phyloP scores from a whole-genome alignment of 768 basidiomycete species.

The Bullera alba region DNA sequence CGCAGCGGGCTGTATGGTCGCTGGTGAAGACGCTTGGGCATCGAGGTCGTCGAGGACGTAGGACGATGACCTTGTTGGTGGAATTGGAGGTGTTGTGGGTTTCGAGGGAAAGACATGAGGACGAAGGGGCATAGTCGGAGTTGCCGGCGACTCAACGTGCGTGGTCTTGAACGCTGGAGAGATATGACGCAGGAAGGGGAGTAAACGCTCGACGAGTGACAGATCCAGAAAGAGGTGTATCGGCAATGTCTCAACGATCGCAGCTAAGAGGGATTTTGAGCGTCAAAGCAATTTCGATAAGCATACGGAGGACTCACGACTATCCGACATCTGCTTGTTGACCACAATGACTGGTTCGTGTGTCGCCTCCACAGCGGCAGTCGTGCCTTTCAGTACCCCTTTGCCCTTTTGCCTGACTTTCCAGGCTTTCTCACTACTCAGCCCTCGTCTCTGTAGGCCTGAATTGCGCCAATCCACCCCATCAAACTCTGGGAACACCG shows the following conservation, averaged over 20 bases:
- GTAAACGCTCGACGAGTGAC: conserved; percentile 43
- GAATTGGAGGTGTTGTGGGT: not conserved
- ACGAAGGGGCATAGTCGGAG: not conserved
- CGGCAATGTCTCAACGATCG: conserved; percentile 47
- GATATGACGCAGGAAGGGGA: conserved; percentile 49
- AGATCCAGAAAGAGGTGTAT: conserved; percentile 74
- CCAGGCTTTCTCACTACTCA: conserved; percentile 37
- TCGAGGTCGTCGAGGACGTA: conserved; percentile 59
- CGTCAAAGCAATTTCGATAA: not conserved
- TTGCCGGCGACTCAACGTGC: not conserved
- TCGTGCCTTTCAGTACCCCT: conserved; percentile 24
- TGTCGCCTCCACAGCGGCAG: conserved; percentile 10
- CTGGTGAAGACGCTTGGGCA: conserved; percentile 44
- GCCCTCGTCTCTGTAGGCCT: conserved; percentile 16
- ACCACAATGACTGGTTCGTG: conserved; percentile 4
- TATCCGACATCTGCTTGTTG: not conserved
- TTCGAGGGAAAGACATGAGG: no score
- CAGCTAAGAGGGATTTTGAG: conserved; percentile 8
- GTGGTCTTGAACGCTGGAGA: conserved; percentile 10
- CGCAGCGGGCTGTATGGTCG: conserved; percentile 8
- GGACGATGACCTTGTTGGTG: conserved; percentile 18
- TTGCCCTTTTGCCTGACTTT: conserved; percentile 25
- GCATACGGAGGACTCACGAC: conserved; percentile 12
- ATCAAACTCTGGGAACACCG: conserved; percentile 37
- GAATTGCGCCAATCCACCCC: conserved; percentile 37